Conservation (phyloP, 2,329 filamentous ascomycete species). For the Pleomassaria siparia region DNA sequence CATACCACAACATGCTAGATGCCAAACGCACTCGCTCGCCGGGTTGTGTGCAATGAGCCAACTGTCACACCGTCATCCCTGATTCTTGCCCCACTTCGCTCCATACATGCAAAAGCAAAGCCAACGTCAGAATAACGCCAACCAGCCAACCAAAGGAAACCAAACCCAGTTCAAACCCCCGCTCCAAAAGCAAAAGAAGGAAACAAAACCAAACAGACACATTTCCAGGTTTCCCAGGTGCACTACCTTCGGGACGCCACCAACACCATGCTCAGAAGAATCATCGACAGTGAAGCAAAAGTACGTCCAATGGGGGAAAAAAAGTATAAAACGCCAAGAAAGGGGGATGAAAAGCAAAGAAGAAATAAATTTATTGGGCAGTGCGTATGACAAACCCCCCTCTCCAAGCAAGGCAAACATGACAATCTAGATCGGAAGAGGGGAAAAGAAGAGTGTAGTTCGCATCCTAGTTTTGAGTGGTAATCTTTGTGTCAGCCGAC, state of each 20-base stretch:
- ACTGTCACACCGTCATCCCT: too few relatives aligned
- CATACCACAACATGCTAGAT: too few relatives aligned
- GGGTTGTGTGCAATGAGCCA: too few relatives aligned
- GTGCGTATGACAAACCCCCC: not conserved
- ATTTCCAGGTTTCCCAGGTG: slow-evolving; percentile 27
- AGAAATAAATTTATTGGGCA: too few relatives aligned
- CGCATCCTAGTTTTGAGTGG: not conserved
- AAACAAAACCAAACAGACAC: not conserved
- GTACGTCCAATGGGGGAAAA: too few relatives aligned
- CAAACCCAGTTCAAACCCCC: not conserved
- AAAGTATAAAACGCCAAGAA: slow-evolving; percentile 2
- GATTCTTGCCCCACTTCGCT: too few relatives aligned
- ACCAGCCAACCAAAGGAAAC: too few relatives aligned
- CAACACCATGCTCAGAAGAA: slow-evolving; percentile 38
- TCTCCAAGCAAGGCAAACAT: slow-evolving; percentile 1
- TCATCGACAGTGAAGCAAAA: slow-evolving; percentile 12
- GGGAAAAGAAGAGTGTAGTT: slow-evolving; percentile 4
- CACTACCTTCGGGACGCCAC: slow-evolving; percentile 38
- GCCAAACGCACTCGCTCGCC: too few relatives aligned
- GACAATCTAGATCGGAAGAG: not conserved
- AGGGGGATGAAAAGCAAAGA: not conserved
- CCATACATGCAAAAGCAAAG: too few relatives aligned
- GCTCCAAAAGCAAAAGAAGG: not conserved
- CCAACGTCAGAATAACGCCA: too few relatives aligned
- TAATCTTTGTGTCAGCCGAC: slow-evolving; percentile 14